These are phyloP conservation scores for Abrus precatorius DNA, from an alignment of 306 rosid species.

Conservation along the genomic window DNA sequence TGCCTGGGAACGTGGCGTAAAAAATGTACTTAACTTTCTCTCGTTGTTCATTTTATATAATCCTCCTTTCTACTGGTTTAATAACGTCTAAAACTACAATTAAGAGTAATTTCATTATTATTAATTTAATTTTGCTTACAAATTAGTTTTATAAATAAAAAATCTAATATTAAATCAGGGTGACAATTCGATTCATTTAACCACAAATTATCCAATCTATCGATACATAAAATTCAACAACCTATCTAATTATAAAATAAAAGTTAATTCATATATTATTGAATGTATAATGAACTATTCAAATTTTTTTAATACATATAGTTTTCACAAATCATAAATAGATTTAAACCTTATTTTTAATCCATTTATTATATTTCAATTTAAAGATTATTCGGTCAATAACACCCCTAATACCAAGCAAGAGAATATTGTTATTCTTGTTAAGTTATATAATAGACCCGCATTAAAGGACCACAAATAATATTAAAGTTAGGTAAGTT, in stretches of 20 bases:
- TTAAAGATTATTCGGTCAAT: no score
- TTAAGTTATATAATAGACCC: not conserved
- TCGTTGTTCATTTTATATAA: slow-evolving; percentile 90
- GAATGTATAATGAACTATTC: no score
- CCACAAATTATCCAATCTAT: no score
- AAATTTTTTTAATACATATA: no score
- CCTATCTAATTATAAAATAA: no score
- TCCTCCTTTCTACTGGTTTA: slow-evolving; percentile 87
- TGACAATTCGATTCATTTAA: no score
- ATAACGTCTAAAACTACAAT: slow-evolving; percentile 69
- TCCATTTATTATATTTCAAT: no score
- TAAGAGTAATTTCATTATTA: slow-evolving; percentile 5
- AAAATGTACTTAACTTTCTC: slow-evolving; percentile 50
- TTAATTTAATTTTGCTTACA: not conserved
- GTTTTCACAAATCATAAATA: no score
- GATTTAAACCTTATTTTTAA: no score
- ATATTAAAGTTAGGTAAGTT: not conserved
- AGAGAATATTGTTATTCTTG: slow-evolving; percentile 7
- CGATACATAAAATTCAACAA: no score
- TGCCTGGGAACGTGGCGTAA: no score
- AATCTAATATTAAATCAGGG: not conserved
- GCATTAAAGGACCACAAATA: not conserved
- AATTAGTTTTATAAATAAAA: slow-evolving; percentile 14
- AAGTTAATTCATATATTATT: no score
- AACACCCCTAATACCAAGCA: not conserved